Evolutionary conservation across 192 early-diverging fungal genomes (phyloP).

Genomic region (Phycomyces blakesleeanus): DNA sequence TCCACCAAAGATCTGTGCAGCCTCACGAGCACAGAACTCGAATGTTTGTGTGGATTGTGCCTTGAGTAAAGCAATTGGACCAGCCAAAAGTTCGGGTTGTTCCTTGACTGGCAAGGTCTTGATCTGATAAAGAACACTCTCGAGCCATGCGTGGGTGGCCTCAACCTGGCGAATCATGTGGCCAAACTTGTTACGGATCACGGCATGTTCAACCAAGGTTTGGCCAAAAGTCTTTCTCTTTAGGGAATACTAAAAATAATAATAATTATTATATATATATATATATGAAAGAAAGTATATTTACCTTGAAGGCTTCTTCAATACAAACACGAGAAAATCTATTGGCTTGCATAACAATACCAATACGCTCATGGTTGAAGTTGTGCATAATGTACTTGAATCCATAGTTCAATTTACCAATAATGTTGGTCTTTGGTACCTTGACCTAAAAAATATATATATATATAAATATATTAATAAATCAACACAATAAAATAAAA

Average conservation of each 20-base stretch:
- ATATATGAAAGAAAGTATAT: too few species aligned
- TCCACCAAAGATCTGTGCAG: slow-evolving; percentile 88
- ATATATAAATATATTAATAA: too few species aligned
- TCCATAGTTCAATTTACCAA: slow-evolving; percentile 81
- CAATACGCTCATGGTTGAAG: slow-evolving; percentile 81
- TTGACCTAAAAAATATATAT: slow-evolving; percentile 46
- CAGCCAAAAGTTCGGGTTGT: slow-evolving; percentile 73
- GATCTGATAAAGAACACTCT: slow-evolving; percentile 71
- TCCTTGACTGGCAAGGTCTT: slow-evolving; percentile 59
- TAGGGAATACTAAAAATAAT: slow-evolving; percentile 54
- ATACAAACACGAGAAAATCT: slow-evolving; percentile 85
- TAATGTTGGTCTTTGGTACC: slow-evolving; percentile 79
- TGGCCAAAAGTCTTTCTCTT: slow-evolving; percentile 87
- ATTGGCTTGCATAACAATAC: slow-evolving; percentile 80
- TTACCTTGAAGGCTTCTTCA: slow-evolving; percentile 67
- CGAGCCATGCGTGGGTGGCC: slow-evolving; percentile 83
- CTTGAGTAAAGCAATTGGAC: slow-evolving; percentile 82
- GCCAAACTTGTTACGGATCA: slow-evolving; percentile 74
- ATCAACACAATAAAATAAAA: too few species aligned
- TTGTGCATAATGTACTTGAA: slow-evolving; percentile 64
- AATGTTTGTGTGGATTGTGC: slow-evolving; percentile 83
- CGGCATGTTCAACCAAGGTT: slow-evolving; percentile 79
- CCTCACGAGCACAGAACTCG: slow-evolving; percentile 86
- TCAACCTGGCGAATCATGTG: slow-evolving; percentile 84
- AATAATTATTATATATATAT: too few species aligned